phyloP scores from a whole-genome alignment of 176 grass and related monocot species.

The Triticum timopheevii region DNA sequence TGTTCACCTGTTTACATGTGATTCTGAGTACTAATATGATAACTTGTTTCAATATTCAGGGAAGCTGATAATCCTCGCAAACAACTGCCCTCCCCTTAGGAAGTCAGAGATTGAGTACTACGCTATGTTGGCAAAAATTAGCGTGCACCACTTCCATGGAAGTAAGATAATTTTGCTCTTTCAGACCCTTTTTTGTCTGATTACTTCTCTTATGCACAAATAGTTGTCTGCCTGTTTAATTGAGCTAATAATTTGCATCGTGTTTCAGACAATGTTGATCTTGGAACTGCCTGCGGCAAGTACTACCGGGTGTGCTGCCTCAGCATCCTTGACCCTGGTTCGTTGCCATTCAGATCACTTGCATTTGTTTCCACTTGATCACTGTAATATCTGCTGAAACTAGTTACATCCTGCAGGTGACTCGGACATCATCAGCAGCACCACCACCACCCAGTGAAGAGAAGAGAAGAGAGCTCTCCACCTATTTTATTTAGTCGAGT shows the following conservation, averaged over 20 bases:
- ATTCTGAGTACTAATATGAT: background rate
- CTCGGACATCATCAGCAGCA: conserved; percentile 86
- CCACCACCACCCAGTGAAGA: conserved; percentile 70
- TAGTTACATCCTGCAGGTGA: conserved; percentile 57
- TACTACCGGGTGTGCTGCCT: conserved; percentile 95
- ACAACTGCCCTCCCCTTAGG: conserved; percentile 92
- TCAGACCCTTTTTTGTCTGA: background rate
- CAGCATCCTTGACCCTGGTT: conserved; percentile 92
- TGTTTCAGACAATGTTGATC: conserved; percentile 88
- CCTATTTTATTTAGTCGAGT: conserved; percentile 30
- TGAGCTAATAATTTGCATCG: background rate
- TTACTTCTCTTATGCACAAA: background rate
- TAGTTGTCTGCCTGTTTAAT: background rate
- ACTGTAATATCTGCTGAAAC: background rate
- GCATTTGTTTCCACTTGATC: background rate
- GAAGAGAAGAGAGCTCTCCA: conserved; percentile 18
- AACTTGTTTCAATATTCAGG: conserved; percentile 35
- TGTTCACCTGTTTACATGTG: background rate
- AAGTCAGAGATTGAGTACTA: conserved; percentile 99
- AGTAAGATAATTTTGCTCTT: conserved; percentile 48
- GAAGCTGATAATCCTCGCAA: conserved; percentile 83
- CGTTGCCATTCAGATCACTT: background rate
- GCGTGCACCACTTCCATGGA: conserved; percentile 93
- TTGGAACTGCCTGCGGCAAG: conserved; percentile 92
- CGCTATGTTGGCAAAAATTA: conserved; percentile 91